A percentile compares a stretch with the other conserved stretches of the same genome.
phyloP scores from a whole-genome alignment of 305 asterid species.

The Vinca major region DNA sequence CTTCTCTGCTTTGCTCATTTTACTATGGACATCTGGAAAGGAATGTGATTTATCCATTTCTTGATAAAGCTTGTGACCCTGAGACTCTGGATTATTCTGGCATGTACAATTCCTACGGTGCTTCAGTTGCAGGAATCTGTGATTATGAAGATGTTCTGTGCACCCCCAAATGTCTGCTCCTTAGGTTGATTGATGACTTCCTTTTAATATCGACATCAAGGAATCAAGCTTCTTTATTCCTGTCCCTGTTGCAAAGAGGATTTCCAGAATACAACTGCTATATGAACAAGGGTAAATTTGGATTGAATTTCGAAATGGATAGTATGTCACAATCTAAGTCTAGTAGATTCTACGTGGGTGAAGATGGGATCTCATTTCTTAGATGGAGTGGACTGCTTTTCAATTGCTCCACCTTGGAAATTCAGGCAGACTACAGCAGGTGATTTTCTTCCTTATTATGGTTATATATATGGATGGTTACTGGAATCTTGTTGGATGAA shows the following conservation, averaged over 20 bases:
- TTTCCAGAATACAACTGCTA: conserved; percentile 61
- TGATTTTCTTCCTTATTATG: conserved; percentile 22
- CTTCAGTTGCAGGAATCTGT: conserved; percentile 25
- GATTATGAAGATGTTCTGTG: conserved; percentile 11
- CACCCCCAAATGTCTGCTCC: conserved; percentile 44
- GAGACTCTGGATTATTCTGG: conserved; percentile 15
- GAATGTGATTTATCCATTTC: conserved; percentile 53
- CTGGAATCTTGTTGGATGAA: not conserved
- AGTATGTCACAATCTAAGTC: conserved; percentile 24
- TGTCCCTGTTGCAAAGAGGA: conserved; percentile 61
- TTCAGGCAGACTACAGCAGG: conserved; percentile 93
- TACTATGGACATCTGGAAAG: conserved; percentile 81
- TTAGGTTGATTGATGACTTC: conserved; percentile 74
- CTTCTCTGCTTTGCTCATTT: conserved; percentile 72
- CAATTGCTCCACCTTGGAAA: conserved; percentile 68
- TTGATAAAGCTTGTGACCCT: conserved; percentile 36
- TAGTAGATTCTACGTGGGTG: conserved; percentile 40
- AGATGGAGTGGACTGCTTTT: conserved; percentile 85
- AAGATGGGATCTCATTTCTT: conserved; percentile 67
- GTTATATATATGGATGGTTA: conserved; percentile 2
- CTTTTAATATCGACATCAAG: conserved; percentile 73
- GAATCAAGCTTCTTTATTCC: conserved; percentile 64
- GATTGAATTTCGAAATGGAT: conserved; percentile 48
- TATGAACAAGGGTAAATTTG: conserved; percentile 73
- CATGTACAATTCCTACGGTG: conserved; percentile 12